Conservation (phyloP, 352 stramenopile species). For the Globisporangium carolinianum region DNA sequence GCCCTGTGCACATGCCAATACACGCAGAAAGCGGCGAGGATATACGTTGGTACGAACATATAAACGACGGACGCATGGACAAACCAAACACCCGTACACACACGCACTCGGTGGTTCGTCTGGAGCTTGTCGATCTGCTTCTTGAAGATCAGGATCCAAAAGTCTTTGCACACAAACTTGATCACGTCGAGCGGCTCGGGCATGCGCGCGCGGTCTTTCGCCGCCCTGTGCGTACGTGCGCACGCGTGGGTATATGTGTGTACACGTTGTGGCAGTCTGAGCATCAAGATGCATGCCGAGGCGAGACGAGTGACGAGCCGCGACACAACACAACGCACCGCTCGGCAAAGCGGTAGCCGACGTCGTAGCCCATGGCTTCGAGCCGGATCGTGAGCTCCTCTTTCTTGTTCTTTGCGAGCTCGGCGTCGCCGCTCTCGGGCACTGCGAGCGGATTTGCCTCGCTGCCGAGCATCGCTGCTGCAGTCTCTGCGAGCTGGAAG, state of each 20-base stretch:
- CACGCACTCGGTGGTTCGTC: slow-evolving; percentile 93
- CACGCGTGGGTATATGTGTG: not conserved
- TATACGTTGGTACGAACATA: too few species aligned
- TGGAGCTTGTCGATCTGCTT: slow-evolving; percentile 98
- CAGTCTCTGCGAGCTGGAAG: slow-evolving; percentile 34
- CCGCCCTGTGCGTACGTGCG: slow-evolving; percentile 16
- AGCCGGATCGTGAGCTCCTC: slow-evolving; percentile 79
- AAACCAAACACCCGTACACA: not conserved
- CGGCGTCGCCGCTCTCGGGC: slow-evolving; percentile 20
- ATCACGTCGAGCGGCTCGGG: slow-evolving; percentile 92
- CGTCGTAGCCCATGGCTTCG: slow-evolving; percentile 83
- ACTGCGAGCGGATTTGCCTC: slow-evolving; percentile 11
- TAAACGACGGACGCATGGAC: too few species aligned
- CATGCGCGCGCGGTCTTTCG: slow-evolving; percentile 75
- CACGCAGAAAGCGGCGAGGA: too few species aligned
- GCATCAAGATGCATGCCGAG: too few species aligned
- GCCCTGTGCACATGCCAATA: slow-evolving; percentile 23
- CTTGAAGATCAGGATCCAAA: slow-evolving; percentile 96
- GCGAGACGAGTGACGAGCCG: too few species aligned
- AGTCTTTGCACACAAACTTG: slow-evolving; percentile 98
- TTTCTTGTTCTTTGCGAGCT: slow-evolving; percentile 50
- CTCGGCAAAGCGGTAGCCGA: slow-evolving; percentile 81
- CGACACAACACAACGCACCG: slow-evolving; percentile 17
- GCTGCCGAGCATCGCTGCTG: slow-evolving; percentile 12
- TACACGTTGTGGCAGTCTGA: not conserved